A percentile compares a stretch with the other conserved stretches of the same genome.
phyloP scores from a whole-genome alignment of 2,329 filamentous ascomycete species.

The Ophiostoma sp. region DNA sequence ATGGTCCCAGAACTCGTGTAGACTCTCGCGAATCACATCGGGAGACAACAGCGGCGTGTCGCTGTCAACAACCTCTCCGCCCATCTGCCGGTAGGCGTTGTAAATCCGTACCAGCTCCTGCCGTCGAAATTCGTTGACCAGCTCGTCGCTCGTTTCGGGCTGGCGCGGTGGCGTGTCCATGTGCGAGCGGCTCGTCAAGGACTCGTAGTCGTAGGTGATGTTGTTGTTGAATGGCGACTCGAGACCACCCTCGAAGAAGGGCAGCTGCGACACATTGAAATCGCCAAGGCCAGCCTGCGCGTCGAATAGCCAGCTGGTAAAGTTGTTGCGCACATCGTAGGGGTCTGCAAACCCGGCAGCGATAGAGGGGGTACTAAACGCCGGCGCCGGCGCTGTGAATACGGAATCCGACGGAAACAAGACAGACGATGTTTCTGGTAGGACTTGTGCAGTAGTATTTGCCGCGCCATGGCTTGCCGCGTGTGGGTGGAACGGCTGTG shows the following conservation, averaged over 20 bases:
- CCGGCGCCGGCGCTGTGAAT: slow-evolving; percentile 32
- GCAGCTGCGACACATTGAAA: slow-evolving; percentile 40
- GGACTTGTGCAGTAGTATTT: too few species aligned
- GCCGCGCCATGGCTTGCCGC: not conserved
- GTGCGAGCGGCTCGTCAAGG: slow-evolving; percentile 44
- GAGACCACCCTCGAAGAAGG: slow-evolving; percentile 46
- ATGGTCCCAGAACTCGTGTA: slow-evolving; percentile 81
- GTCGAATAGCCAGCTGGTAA: slow-evolving; percentile 49
- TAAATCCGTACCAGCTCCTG: slow-evolving; percentile 37
- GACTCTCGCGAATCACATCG: slow-evolving; percentile 78
- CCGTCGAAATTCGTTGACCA: slow-evolving; percentile 42
- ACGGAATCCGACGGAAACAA: not conserved
- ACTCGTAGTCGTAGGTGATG: slow-evolving; percentile 48
- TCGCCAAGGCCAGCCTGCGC: slow-evolving; percentile 40
- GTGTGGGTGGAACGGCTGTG: not conserved
- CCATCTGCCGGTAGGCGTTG: slow-evolving; percentile 37
- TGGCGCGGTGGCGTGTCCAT: slow-evolving; percentile 41
- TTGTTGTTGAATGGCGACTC: slow-evolving; percentile 49
- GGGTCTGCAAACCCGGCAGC: slow-evolving; percentile 36
- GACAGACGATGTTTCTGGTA: not conserved
- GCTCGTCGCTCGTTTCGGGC: slow-evolving; percentile 38
- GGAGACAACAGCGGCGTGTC: slow-evolving; percentile 33
- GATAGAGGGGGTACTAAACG: slow-evolving; percentile 16
- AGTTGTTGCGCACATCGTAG: slow-evolving; percentile 40
- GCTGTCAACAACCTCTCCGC: slow-evolving; percentile 47